phyloP scores from a whole-genome alignment of 768 basidiomycete genomes.

The Kwoniella newhampshirensis region DNA sequence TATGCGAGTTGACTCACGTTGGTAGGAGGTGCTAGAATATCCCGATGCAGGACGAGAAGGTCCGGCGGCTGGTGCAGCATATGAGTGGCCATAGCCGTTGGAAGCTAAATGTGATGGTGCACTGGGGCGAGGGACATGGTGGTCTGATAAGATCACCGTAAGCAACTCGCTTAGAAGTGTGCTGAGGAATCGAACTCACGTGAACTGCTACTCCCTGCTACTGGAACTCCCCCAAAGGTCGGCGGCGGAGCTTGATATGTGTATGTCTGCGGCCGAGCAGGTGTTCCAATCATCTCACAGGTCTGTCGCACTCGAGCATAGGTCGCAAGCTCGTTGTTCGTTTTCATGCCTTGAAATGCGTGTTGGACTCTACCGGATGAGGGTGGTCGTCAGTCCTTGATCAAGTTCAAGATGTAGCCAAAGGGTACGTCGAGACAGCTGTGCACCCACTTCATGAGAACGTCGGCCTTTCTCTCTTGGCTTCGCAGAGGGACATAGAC shows the following conservation, averaged over 20 bases:
- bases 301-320: slow-evolving; percentile 22
- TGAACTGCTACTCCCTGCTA: neutral
- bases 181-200: neutral
- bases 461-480: slow-evolving; percentile 31
- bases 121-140: neutral
- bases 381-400: slow-evolving; percentile 1
- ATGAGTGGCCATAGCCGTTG: neutral
- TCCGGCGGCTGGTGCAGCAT: neutral
- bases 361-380: slow-evolving; percentile 19
- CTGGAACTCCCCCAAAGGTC: slow-evolving; percentile 36
- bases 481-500: slow-evolving; percentile 15
- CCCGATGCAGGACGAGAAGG: neutral
- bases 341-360: slow-evolving; percentile 27
- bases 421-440: too few relatives aligned
- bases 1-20: neutral
- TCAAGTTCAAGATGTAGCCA: neutral
- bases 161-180: too few relatives aligned
- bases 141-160: too few relatives aligned
- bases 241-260: slow-evolving; percentile 20
- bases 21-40: neutral
- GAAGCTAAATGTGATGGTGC: neutral
- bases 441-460: slow-evolving; percentile 34
- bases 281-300: slow-evolving; percentile 30
- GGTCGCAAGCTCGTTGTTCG: slow-evolving; percentile 5
- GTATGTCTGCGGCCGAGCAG: slow-evolving; percentile 3